phyloP scores from a whole-genome alignment of 441 rosid species.

The Bruguiera hainesii region DNA sequence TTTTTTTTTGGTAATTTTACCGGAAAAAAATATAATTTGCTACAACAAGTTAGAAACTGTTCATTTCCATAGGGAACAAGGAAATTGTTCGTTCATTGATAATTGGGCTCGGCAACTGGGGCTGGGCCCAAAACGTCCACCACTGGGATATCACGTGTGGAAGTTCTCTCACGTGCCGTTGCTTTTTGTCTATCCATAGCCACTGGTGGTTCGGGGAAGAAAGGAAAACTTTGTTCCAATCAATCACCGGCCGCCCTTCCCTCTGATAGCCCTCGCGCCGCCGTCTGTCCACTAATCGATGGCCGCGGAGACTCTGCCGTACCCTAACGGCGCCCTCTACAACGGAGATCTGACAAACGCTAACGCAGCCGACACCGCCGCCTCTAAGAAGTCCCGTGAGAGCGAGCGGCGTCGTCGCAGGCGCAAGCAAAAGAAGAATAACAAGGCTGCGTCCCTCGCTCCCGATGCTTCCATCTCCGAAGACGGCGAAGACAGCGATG shows the following conservation, averaged over 20 bases:
- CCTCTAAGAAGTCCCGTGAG: slow-evolving; percentile 59
- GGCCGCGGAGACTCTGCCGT: slow-evolving; percentile 47
- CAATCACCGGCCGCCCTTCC: background rate
- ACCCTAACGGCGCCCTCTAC: slow-evolving; percentile 35
- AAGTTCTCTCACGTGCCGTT: no score
- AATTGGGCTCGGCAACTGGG: no score
- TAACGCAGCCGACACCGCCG: slow-evolving; percentile 32
- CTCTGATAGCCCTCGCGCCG: background rate
- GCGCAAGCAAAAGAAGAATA: slow-evolving; percentile 96
- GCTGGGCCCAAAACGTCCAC: no score
- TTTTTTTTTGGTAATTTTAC: no score
- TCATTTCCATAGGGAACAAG: no score
- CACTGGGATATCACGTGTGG: no score
- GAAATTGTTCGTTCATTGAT: no score
- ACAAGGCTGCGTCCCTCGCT: slow-evolving; percentile 36
- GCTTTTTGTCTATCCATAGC: no score
- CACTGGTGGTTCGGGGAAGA: no score
- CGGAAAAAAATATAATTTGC: no score
- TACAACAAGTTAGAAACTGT: no score
- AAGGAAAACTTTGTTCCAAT: background rate
- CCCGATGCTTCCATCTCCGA: slow-evolving; percentile 21
- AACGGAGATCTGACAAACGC: slow-evolving; percentile 50
- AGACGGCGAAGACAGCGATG: slow-evolving; percentile 39
- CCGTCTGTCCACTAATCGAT: slow-evolving; percentile 21
- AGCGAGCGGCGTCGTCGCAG: slow-evolving; percentile 91